A percentile compares a stretch with the other conserved stretches of the same genome.
Conservation (phyloP, 106 monocot genomes). For the Platanthera guangdongensis region DNA sequence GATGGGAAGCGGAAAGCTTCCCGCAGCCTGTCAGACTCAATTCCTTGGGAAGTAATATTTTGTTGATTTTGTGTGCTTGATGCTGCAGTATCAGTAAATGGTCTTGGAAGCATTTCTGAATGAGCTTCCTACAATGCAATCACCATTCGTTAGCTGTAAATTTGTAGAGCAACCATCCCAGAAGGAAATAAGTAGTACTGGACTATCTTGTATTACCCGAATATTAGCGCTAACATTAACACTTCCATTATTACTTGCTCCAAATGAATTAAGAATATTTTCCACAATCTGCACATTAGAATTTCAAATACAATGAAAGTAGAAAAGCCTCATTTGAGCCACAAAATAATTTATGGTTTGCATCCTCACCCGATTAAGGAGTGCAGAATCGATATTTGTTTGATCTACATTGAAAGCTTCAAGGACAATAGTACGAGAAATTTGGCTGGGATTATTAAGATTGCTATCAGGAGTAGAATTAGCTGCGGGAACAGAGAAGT, state of each 20-base stretch:
- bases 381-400: slow-evolving; percentile 32
- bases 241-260: slow-evolving; percentile 20
- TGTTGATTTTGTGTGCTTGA: slow-evolving; percentile 28
- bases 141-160: slow-evolving; percentile 11
- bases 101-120: slow-evolving; percentile 29
- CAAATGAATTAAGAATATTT: slow-evolving; percentile 50
- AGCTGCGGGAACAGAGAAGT: slow-evolving; percentile 11
- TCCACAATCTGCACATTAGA: slow-evolving; percentile 50
- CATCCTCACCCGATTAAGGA: slow-evolving; percentile 43
- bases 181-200: background rate
- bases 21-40: slow-evolving; percentile 22
- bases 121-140: slow-evolving; percentile 26
- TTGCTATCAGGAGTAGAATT: slow-evolving; percentile 23
- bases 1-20: slow-evolving; percentile 21
- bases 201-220: slow-evolving; percentile 21
- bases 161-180: background rate
- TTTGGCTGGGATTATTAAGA: slow-evolving; percentile 16
- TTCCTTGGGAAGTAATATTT: slow-evolving; percentile 18
- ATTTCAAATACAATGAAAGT: background rate
- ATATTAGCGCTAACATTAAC: slow-evolving; percentile 20
- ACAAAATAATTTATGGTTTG: background rate
- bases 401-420: slow-evolving; percentile 70
- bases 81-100: slow-evolving; percentile 18
- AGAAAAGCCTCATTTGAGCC: background rate
- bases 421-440: slow-evolving; percentile 48